Base-by-base conservation (phyloP, 2,329 filamentous ascomycete genomes). In the Penicillium sp. region DNA sequence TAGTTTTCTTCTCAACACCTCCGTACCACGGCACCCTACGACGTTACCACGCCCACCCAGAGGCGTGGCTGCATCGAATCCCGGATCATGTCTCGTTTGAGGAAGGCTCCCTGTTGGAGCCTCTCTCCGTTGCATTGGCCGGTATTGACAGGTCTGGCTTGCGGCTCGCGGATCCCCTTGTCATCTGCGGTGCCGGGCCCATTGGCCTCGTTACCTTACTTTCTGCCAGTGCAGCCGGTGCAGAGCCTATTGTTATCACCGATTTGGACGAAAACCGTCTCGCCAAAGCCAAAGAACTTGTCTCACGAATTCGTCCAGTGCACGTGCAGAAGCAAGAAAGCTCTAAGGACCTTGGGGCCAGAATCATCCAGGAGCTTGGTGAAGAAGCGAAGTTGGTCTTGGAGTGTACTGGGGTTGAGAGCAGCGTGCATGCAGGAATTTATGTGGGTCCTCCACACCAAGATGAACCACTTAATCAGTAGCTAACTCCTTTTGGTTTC, bases 391-490 rank as follows among this genome's bases (percentile, higher is more conserved):
- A 86, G 6, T 77, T 95, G 44, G 86, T 85, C 9, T 83, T 96
- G 76, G 92, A 97, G 75, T 96, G 92, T 79, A 96, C 92, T 0
- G 92, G 92, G 37, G 90, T 95, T 20, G 91, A 96, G 79, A 89
- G 86, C 75, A 90, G 87, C 70, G 88, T 97, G 67, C 83, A 85
- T 3, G 80, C 23, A 6, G 23, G 23, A 3, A 25, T 25, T 6
- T 25, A 25, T 25, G 23, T 25, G 23, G 6, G 23, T 25, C 23
- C 3, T 25, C 23, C 3, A 3, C 3, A 25, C 23, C 6, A 6
- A 25, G 6, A 25, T 25, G 23, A 25, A 25, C 23, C 23, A 25
- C 6, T 3, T 6, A 25, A 3, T 25, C 23, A 25, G 23, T 6
- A 25, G 23, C 23, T 25, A 25, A 25, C 23, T 6, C 6, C 23